A percentile compares a stretch with the other conserved stretches of the same genome.
phyloP scores from a whole-genome alignment of 441 rosid genomes.

The Viola pubescens region DNA sequence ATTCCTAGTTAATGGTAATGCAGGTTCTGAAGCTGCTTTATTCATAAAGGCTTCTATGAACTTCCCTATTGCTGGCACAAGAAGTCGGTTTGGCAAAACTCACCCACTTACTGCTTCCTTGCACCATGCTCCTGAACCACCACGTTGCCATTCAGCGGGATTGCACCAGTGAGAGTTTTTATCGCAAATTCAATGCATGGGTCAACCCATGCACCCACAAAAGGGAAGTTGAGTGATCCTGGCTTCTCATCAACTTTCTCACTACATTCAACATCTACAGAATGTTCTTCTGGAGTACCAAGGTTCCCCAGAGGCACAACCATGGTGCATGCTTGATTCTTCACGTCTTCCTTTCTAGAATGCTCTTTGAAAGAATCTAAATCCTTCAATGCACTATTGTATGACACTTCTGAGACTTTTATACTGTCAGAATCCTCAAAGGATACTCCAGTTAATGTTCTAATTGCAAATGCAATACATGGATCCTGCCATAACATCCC shows the following conservation, averaged over 20 bases:
- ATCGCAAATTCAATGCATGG: slow-evolving; percentile 95
- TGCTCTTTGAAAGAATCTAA: slow-evolving; percentile 18
- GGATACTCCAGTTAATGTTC: slow-evolving; percentile 69
- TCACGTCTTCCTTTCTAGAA: slow-evolving; percentile 15
- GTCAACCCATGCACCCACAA: slow-evolving; percentile 58
- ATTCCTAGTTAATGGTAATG: slow-evolving; percentile 15
- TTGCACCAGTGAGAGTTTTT: slow-evolving; percentile 74
- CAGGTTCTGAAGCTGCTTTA: slow-evolving; percentile 24
- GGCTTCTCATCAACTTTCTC: slow-evolving; percentile 21
- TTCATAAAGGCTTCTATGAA: slow-evolving; percentile 26
- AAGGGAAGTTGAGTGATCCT: slow-evolving; percentile 26
- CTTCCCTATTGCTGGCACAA: slow-evolving; percentile 35
- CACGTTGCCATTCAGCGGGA: slow-evolving; percentile 48
- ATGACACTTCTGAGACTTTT: slow-evolving; percentile 33
- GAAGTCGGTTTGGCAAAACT: slow-evolving; percentile 29
- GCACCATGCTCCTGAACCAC: slow-evolving; percentile 33
- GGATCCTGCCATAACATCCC: slow-evolving; percentile 82
- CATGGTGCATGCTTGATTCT: slow-evolving; percentile 10
- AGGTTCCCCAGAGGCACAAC: slow-evolving; percentile 12
- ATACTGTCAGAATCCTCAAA: slow-evolving; percentile 32
- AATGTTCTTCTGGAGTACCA: slow-evolving; percentile 16
- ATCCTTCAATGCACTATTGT: slow-evolving; percentile 20
- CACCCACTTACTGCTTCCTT: slow-evolving; percentile 23
- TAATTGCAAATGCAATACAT: slow-evolving; percentile 97
- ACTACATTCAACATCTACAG: slow-evolving; percentile 19